Conservation (phyloP, 23 red algal genomes). For the Gracilariopsis chorda region DNA sequence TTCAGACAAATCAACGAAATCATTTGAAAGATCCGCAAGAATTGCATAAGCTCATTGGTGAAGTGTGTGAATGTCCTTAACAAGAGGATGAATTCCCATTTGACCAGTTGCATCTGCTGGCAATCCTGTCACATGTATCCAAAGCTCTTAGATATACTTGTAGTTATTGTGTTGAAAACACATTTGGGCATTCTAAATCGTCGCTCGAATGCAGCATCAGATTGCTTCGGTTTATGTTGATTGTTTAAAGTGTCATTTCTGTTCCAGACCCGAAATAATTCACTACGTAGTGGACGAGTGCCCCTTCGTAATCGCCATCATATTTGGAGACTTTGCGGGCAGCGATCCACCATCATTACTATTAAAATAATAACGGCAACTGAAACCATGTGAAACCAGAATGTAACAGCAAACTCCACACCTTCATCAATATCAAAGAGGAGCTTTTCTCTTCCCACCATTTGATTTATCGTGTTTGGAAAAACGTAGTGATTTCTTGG, state of each 20-base stretch:
- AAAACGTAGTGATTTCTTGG: too few relatives aligned
- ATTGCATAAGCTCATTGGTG: slow-evolving; percentile 4
- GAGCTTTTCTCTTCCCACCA: too few relatives aligned
- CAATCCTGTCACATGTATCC: slow-evolving; percentile 22
- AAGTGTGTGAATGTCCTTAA: slow-evolving; percentile 24
- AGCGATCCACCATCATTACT: background rate
- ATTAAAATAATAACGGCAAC: too few relatives aligned
- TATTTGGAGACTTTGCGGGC: slow-evolving; percentile 6
- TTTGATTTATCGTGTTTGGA: too few relatives aligned
- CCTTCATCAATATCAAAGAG: background rate
- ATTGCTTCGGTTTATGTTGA: slow-evolving; percentile 2
- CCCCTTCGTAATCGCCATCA: background rate
- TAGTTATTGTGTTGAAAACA: slow-evolving; percentile 5
- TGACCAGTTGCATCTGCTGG: slow-evolving; percentile 22
- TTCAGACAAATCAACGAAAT: slow-evolving; percentile 40
- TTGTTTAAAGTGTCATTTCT: background rate
- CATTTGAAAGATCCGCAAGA: slow-evolving; percentile 16
- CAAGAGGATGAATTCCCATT: slow-evolving; percentile 9
- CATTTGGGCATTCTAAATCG: background rate
- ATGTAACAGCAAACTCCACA: background rate
- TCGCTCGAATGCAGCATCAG: slow-evolving; percentile 17
- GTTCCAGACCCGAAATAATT: slow-evolving; percentile 31
- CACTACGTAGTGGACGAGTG: slow-evolving; percentile 19
- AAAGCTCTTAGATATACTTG: background rate
- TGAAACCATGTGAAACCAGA: background rate